A percentile compares a stretch with the other conserved stretches of the same genome.
Evolutionary conservation across 306 rosid genomes (phyloP).

Genomic region (Pyrus pyrifolia): DNA sequence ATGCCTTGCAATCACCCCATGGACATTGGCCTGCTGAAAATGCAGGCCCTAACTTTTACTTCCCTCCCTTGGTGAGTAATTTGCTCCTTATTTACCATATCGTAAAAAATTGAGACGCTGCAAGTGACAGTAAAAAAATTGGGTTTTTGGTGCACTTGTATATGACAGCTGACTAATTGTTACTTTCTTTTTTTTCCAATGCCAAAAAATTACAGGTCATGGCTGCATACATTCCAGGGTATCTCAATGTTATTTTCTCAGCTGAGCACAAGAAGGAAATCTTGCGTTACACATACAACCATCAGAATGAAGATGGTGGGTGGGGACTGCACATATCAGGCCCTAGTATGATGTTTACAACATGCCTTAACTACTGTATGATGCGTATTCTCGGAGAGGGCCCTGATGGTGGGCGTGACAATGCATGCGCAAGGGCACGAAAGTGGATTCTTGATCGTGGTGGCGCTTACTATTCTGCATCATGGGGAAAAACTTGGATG

Average conservation of each 20-base stretch:
- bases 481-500: conserved; percentile 88
- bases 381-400: conserved; percentile 74
- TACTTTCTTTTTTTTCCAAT: neutral
- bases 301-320: conserved; percentile 64
- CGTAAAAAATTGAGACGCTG: neutral
- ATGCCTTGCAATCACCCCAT: conserved; percentile 53
- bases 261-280: neutral
- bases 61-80: conserved; percentile 59
- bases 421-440: conserved; percentile 56
- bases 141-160: neutral
- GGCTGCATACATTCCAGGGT: conserved; percentile 53
- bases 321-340: conserved; percentile 84
- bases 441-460: conserved; percentile 68
- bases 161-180: neutral
- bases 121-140: neutral
- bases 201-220: conserved; percentile 38
- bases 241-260: neutral
- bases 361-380: conserved; percentile 46
- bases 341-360: conserved; percentile 68
- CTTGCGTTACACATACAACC: conserved; percentile 29
- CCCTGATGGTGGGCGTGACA: conserved; percentile 45
- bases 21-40: conserved; percentile 92
- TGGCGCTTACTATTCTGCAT: conserved; percentile 45
- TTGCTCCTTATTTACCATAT: neutral
- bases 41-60: conserved; percentile 66